phyloP scores from a whole-genome alignment of 192 early-diverging fungal genomes.

The Irineochytrium annulatum region DNA sequence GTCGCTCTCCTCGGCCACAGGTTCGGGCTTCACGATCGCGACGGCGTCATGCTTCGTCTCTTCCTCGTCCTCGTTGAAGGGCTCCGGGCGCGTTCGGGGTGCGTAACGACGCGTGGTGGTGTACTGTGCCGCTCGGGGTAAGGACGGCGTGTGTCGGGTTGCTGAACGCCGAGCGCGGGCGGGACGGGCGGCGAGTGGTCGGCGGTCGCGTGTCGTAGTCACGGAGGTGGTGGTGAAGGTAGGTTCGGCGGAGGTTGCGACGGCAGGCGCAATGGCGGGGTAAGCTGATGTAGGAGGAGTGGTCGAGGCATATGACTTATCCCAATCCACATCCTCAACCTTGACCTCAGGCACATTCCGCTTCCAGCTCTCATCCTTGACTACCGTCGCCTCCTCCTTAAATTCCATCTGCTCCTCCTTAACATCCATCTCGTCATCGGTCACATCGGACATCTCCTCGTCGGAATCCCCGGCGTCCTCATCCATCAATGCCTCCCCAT shows the following conservation, averaged over 20 bases:
- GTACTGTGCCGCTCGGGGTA: neutral
- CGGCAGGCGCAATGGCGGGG: neutral
- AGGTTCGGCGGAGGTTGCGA: neutral
- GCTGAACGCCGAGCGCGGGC: neutral
- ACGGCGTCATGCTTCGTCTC: neutral
- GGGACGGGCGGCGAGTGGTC: neutral
- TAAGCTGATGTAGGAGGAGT: neutral
- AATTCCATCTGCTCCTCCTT: too few species aligned
- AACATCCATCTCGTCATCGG: too few species aligned
- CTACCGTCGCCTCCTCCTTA: too few species aligned
- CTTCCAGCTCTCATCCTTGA: too few species aligned
- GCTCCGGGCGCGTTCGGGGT: neutral
- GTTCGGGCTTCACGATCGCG: too few species aligned
- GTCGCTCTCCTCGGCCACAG: neutral
- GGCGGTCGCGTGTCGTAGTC: neutral
- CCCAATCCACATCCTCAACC: too few species aligned
- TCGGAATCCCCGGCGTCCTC: too few species aligned
- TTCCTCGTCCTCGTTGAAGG: neutral
- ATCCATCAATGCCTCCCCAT: too few species aligned
- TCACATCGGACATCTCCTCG: too few species aligned
- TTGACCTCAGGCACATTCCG: too few species aligned
- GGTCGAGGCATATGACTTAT: too few species aligned
- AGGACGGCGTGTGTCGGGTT: neutral
- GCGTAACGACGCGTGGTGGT: neutral
- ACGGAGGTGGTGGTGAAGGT: neutral